phyloP scores from a whole-genome alignment of 352 stramenopile species.

The Pythium vanterpoolii region DNA sequence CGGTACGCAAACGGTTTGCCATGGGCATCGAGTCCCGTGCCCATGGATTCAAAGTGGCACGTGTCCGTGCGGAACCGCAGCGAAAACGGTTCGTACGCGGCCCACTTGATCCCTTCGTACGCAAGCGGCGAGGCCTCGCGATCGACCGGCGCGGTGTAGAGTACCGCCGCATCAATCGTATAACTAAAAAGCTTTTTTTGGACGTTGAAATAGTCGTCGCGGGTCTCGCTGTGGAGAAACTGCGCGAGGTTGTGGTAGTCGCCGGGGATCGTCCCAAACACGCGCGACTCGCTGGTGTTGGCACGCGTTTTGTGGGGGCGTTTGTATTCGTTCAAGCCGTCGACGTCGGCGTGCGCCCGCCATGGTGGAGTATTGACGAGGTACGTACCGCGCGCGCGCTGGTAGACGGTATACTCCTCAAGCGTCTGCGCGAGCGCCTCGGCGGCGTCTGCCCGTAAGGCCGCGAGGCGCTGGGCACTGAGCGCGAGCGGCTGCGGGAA shows the following conservation, averaged over 20 bases:
- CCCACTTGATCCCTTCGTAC: constrained; percentile 24
- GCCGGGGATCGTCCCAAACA: constrained; percentile 13
- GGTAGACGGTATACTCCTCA: constrained; percentile 6
- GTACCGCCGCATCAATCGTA: constrained; percentile 13
- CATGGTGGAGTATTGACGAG: constrained; percentile 11
- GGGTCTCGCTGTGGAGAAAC: constrained; percentile 17
- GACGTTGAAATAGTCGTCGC: constrained; percentile 19
- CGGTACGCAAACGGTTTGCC: constrained; percentile 16
- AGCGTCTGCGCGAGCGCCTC: constrained; percentile 7
- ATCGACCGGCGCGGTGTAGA: constrained; percentile 9
- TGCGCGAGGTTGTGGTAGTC: constrained; percentile 20
- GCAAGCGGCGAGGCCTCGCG: neutral
- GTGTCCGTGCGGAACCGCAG: constrained; percentile 22
- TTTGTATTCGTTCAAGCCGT: constrained; percentile 19
- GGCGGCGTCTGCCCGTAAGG: constrained; percentile 14
- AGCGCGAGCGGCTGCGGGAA: constrained; percentile 14
- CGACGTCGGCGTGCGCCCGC: constrained; percentile 8
- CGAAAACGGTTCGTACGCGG: constrained; percentile 18
- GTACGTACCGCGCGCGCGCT: constrained; percentile 11
- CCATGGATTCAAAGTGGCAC: constrained; percentile 15
- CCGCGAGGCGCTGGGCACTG: neutral
- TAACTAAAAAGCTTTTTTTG: constrained; percentile 19
- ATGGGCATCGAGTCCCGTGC: constrained; percentile 11
- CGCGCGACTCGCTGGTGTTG: constrained; percentile 9
- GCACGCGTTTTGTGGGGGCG: constrained; percentile 1